Base-by-base conservation (phyloP, 2,329 filamentous ascomycete species). In the Coniella lustricola region DNA sequence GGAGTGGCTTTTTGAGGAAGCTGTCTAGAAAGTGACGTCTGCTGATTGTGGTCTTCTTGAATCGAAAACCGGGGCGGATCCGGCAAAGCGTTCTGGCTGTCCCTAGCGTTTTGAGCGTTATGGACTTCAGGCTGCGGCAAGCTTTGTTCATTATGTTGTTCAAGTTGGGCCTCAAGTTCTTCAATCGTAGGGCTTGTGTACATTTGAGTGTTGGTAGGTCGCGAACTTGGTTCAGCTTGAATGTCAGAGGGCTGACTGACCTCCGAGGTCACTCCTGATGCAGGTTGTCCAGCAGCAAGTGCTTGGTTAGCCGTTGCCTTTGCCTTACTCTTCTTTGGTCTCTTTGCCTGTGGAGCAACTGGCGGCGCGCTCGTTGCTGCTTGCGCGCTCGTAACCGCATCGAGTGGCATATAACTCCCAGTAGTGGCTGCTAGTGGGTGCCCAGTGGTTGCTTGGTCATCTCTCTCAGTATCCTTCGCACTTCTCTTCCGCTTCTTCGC, bases 401-500 rank as follows among this genome's bases (percentile, higher is more conserved):
- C 14, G 18, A 33, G 48, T 12, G 25, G 22, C 14, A 21, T 54
- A 32, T 12, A 49, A 21, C 29, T 31, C 17, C 33, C 37, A 9
- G 41, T 20, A 13, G 21, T 21, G 21, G 29, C 13, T 16, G 34
- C 42, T 17, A 16, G 21, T 39, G 40, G 29, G 2, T 17, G 44
- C 2, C 12, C 39, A 18, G 32, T 21, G 10, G 34, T 18, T 12
- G 32, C 20, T 12, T 46, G 42, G n/a, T 32, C 9, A 14, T 51
- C 7, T 33, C 42, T 41, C 16, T 55, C 55, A 2, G 41, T 16
- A 2, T 56, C 55, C 20, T 57, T 62, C 1, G 34, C 46, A 2
- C 58, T 60, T 21, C 64, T 60, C 51, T 67, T 65, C n/a, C 64
- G 57, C 46, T 65, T 66, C 48, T 55, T 56, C 1, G 51, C 56